Percentiles rank a stretch among this genome's conserved stretches.
Evolutionary conservation across 2,329 filamentous ascomycete genomes (phyloP).

Genomic region (Aureobasidium musti): DNA sequence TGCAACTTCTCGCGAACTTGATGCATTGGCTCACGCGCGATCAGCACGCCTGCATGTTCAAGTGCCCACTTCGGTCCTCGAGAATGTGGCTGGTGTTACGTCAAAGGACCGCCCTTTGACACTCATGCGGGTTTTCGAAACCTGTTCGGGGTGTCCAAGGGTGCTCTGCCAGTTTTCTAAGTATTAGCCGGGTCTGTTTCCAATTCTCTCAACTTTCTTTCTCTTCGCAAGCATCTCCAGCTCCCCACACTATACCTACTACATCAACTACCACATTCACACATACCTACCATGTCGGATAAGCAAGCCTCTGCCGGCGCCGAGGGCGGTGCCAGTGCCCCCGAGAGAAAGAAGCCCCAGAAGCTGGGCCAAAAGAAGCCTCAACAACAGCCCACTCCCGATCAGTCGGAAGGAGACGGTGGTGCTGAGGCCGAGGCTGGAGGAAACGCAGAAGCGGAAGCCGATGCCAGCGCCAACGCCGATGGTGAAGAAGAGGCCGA

Average conservation of each 20-base stretch:
- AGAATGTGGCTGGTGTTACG: slow-evolving; percentile 30
- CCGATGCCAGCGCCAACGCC: slow-evolving; percentile 46
- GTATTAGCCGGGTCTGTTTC: slow-evolving; percentile 24
- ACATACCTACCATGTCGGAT: slow-evolving; percentile 33
- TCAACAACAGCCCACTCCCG: slow-evolving; percentile 52
- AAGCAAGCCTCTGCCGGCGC: slow-evolving; percentile 33
- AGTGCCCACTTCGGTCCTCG: slow-evolving; percentile 24
- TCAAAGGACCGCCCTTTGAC: slow-evolving; percentile 28
- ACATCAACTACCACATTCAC: slow-evolving; percentile 33
- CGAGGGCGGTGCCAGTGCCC: slow-evolving; percentile 29
- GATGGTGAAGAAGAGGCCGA: slow-evolving; percentile 46
- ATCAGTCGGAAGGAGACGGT: slow-evolving; percentile 45
- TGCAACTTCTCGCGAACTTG: slow-evolving; percentile 17
- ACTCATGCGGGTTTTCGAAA: slow-evolving; percentile 26
- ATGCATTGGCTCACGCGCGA: slow-evolving; percentile 19
- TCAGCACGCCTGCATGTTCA: slow-evolving; percentile 26
- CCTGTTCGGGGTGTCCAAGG: slow-evolving; percentile 22
- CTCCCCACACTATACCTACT: neutral
- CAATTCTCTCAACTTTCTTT: slow-evolving; percentile 10
- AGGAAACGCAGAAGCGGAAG: slow-evolving; percentile 39
- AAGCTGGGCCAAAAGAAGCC: slow-evolving; percentile 49
- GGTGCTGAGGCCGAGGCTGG: slow-evolving; percentile 39
- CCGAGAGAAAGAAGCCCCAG: slow-evolving; percentile 51
- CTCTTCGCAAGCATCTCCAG: slow-evolving; percentile 1
- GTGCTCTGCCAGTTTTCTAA: slow-evolving; percentile 23